A percentile compares a stretch with the other conserved stretches of the same genome.
Conservation (phyloP, 345 rosid genomes). For the Eucalyptus lansdowneana region DNA sequence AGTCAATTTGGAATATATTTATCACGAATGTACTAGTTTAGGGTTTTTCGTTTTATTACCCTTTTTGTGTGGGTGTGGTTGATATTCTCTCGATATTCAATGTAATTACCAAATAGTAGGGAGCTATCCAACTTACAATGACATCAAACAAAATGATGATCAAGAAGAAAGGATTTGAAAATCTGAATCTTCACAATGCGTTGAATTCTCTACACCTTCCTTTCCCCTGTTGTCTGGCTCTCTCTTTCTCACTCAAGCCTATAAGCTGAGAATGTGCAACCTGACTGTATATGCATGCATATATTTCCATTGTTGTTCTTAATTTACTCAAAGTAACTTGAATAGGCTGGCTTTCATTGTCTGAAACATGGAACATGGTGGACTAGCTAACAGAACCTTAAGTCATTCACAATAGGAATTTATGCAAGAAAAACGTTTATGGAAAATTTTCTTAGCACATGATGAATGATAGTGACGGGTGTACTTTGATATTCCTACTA, state of each 20-base stretch:
- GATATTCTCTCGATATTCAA: neutral
- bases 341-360: neutral
- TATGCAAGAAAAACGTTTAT: neutral
- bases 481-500: neutral
- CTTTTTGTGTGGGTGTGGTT: neutral
- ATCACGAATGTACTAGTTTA: accelerated
- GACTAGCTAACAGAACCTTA: neutral
- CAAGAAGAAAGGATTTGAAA: neutral
- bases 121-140: neutral
- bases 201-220: neutral
- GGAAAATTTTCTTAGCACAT: neutral
- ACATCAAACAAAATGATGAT: neutral
- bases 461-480: neutral
- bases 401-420: neutral
- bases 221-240: neutral
- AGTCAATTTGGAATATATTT: no score
- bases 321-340: neutral
- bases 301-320: neutral
- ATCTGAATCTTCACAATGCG: neutral
- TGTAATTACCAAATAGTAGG: neutral
- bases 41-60: no score
- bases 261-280: neutral
- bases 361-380: neutral
- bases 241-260: neutral
- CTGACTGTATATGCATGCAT: neutral